A percentile compares a stretch with the other conserved stretches of the same genome.
phyloP scores from a whole-genome alignment of 345 rosid species.

The Aegle marmelos region DNA sequence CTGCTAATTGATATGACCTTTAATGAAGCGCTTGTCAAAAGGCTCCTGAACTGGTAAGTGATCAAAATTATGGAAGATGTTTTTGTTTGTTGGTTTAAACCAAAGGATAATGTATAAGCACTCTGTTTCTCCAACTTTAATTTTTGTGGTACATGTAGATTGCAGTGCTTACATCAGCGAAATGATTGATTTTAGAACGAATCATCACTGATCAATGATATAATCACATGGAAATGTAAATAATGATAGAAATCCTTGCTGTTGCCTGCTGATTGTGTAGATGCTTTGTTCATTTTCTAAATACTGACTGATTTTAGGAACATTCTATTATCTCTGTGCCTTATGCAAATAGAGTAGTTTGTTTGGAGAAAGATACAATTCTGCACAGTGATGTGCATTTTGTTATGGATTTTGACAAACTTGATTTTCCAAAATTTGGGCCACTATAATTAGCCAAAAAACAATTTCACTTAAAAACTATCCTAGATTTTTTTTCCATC shows the following conservation, averaged over 20 bases:
- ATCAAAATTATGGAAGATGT: neutral
- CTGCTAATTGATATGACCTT: neutral
- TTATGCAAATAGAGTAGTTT: neutral
- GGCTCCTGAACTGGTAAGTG: neutral
- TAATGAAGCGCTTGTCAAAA: neutral
- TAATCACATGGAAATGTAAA: neutral
- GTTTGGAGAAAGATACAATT: neutral
- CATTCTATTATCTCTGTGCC: neutral
- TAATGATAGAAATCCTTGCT: neutral
- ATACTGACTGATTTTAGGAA: neutral
- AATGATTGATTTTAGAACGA: neutral
- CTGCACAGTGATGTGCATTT: neutral
- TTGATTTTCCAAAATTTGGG: neutral
- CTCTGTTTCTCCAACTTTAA: neutral
- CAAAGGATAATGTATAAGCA: neutral
- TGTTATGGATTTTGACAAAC: neutral
- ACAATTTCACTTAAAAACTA: neutral
- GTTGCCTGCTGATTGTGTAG: neutral
- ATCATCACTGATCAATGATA: neutral
- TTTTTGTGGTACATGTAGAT: neutral
- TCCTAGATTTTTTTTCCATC: neutral
- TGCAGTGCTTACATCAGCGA: neutral
- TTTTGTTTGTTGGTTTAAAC: neutral
- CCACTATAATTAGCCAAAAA: neutral
- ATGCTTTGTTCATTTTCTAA: neutral